Conservation (phyloP, 768 basidiomycete species). For the Polyporus arcularius region DNA sequence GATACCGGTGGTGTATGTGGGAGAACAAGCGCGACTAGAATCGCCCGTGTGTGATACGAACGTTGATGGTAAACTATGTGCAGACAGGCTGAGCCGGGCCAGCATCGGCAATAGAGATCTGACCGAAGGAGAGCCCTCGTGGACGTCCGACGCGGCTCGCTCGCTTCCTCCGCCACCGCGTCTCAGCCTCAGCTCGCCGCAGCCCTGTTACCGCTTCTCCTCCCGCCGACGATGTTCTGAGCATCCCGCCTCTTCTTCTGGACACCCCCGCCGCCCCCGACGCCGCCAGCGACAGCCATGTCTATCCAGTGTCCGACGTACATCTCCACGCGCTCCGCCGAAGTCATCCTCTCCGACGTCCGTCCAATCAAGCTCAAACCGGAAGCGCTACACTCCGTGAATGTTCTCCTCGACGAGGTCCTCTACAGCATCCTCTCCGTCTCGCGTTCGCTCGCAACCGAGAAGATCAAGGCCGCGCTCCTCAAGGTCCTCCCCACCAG, state of each 20-base stretch:
- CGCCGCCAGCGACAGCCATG: conserved; percentile 1
- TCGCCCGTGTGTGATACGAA: neutral
- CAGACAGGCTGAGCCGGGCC: neutral
- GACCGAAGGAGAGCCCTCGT: neutral
- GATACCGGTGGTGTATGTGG: neutral
- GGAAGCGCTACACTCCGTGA: conserved; percentile 78
- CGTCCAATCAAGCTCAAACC: conserved; percentile 84
- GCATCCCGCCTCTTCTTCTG: neutral
- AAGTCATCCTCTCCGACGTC: conserved; percentile 90
- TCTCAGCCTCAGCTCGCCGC: conserved; percentile 2
- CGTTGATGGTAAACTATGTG: neutral
- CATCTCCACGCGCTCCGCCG: conserved; percentile 81
- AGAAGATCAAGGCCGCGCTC: conserved; percentile 71
- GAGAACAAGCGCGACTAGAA: neutral
- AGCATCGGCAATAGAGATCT: neutral
- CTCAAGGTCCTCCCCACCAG: conserved; percentile 74
- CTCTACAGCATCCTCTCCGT: conserved; percentile 69
- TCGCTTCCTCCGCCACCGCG: conserved; percentile 6
- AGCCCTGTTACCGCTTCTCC: neutral
- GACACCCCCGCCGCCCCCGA: neutral
- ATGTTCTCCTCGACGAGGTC: conserved; percentile 83
- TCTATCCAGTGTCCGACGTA: conserved; percentile 60
- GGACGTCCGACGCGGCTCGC: neutral
- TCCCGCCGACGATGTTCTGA: neutral
- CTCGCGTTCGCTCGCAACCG: conserved; percentile 69